phyloP scores from a whole-genome alignment of 73 alveolate species.

The Blepharisma stoltei region DNA sequence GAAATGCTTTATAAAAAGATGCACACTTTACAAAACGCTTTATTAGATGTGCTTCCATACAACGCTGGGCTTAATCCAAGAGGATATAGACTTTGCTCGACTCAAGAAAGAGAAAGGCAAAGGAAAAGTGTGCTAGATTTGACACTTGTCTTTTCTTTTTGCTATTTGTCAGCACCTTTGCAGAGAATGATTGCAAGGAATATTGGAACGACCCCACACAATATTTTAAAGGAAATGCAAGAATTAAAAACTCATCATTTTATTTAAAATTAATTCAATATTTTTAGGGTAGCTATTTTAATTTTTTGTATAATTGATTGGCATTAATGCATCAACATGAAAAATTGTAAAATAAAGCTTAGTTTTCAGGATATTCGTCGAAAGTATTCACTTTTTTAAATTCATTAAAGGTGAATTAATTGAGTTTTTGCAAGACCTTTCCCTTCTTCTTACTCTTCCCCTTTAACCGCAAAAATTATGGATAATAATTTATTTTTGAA shows the following conservation, averaged over 20 bases:
- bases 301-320: too few relatives aligned
- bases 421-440: too few relatives aligned
- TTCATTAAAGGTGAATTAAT: too few relatives aligned
- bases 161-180: constrained; percentile 12
- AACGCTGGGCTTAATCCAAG: constrained; percentile 13
- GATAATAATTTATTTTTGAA: too few relatives aligned
- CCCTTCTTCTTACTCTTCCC: too few relatives aligned
- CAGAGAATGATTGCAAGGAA: constrained; percentile 26
- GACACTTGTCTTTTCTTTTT: neutral
- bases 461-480: too few relatives aligned
- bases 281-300: too few relatives aligned
- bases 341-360: too few relatives aligned
- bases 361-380: too few relatives aligned
- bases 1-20: neutral
- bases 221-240: neutral
- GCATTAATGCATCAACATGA: too few relatives aligned
- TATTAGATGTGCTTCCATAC: neutral
- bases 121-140: constrained; percentile 28
- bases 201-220: neutral
- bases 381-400: too few relatives aligned
- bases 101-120: constrained; percentile 26
- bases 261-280: too few relatives aligned
- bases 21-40: neutral
- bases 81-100: constrained; percentile 15
- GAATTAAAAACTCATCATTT: neutral